Percentiles rank a stretch among this genome's conserved stretches.
Evolutionary conservation across 2,329 filamentous ascomycete genomes (phyloP).

Genomic region (Colletotrichum sojae): DNA sequence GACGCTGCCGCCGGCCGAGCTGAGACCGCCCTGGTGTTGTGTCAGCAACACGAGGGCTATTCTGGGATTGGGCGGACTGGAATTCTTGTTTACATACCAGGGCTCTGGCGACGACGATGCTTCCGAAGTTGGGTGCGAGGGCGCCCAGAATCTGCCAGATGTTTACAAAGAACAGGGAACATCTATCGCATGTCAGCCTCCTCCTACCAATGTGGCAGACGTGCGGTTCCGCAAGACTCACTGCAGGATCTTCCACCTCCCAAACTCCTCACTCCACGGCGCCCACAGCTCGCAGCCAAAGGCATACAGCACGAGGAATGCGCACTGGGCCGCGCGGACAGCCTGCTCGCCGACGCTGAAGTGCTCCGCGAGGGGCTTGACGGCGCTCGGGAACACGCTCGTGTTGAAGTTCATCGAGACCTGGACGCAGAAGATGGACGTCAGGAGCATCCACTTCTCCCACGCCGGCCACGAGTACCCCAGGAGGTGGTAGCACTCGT

Average conservation of each 20-base stretch:
- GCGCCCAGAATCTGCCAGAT: constrained; percentile 65
- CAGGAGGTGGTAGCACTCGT: constrained; percentile 62
- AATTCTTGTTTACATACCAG: constrained; percentile 5
- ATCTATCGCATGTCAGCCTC: constrained; percentile 15
- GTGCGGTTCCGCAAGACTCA: constrained; percentile 45
- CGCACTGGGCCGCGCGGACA: constrained; percentile 61
- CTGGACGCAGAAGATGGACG: constrained; percentile 66
- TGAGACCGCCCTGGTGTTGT: constrained; percentile 65
- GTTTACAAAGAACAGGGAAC: constrained; percentile 63
- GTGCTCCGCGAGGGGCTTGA: constrained; percentile 59
- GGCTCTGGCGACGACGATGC: constrained; percentile 59
- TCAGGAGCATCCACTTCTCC: constrained; percentile 68
- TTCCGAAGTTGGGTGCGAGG: constrained; percentile 56
- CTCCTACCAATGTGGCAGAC: neutral
- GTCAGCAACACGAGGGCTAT: neutral
- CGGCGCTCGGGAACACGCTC: constrained; percentile 65
- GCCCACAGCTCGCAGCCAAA: constrained; percentile 68
- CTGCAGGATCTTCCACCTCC: constrained; percentile 66
- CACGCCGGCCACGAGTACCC: constrained; percentile 59
- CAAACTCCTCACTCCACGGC: constrained; percentile 68
- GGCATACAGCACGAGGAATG: constrained; percentile 66
- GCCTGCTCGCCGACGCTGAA: constrained; percentile 62
- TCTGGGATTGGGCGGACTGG: neutral
- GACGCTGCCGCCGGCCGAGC: constrained; percentile 74
- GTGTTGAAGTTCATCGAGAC: constrained; percentile 71